A percentile compares a stretch with the other conserved stretches of the same genome.
Evolutionary conservation across 306 rosid genomes (phyloP).

Genomic region (Prunus mume): DNA sequence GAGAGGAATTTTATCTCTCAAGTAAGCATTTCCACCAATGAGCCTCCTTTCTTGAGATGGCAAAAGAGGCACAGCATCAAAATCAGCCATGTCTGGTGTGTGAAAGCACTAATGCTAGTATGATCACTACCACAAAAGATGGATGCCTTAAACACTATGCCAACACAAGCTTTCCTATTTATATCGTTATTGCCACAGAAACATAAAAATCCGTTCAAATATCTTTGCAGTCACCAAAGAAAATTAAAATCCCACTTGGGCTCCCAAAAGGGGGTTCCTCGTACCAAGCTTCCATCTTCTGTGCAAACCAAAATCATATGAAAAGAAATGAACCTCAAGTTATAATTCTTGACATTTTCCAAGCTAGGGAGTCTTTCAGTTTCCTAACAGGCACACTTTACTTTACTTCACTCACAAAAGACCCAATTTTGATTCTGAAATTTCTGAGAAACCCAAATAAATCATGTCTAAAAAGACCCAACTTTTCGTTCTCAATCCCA

Average conservation of each 20-base stretch:
- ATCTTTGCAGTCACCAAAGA: neutral
- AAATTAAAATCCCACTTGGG: neutral
- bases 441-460: neutral
- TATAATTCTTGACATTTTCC: neutral
- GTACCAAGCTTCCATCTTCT: neutral
- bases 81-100: neutral
- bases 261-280: neutral
- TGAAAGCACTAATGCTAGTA: neutral
- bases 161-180: neutral
- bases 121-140: neutral
- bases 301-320: neutral
- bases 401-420: neutral
- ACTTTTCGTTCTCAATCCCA: neutral
- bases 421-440: neutral
- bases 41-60: neutral
- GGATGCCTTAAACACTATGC: neutral
- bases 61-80: neutral
- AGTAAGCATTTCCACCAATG: neutral
- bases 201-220: neutral
- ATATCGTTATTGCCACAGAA: neutral
- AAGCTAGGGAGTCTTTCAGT: too few species aligned
- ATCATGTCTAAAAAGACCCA: neutral
- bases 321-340: neutral
- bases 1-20: neutral
- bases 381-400: neutral